Evolutionary conservation across 2,329 filamentous ascomycete species (phyloP), one percentile per base, ranked within the genome.

Genomic region (Claviceps capensis): DNA sequence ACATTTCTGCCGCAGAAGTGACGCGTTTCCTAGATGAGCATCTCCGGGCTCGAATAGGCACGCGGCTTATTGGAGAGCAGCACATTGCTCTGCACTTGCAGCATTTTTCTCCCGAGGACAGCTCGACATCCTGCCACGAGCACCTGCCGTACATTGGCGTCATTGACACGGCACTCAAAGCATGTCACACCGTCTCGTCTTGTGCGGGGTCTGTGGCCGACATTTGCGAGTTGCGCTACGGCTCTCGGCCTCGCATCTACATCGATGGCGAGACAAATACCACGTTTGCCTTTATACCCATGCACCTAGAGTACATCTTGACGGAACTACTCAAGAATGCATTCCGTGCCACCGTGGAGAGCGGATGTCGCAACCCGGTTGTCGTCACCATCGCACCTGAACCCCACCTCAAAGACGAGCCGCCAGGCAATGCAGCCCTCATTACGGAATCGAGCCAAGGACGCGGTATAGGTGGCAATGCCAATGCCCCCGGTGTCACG

Each of bases 241-340:
- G 93, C 49, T 82, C 94, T 1, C 81, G 93, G 0, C 93, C 93
- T 0, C 78, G 76, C 2, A 77, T 95, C 61, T 71, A 83, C 47
- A 85, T 98, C 61, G 86, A 90, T 58, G 93, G 93, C 57, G 85
- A 94, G 64, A 83, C 86, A 0, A 83, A 86, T 49, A 88, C 90
- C n/a, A 84, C 82, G 0, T 95, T 98, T 63, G 89, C 91, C 19
- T 93, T 94, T 62, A 84, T 98, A 8, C 93, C 93, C 14, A 93
- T 95, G 65, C 93, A 98, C 67, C 78, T 98, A 23, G 91, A 97
- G 68, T 98, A 98, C 67, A 96, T 98, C 57, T 80, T 96, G 57
- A 98, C 91, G 0, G 93, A 98, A 68, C 77, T 98, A 1, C 77
- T 98, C 53, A 98, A 98, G 69, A 98, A 98, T 63, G 88, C 90